Percentiles rank a stretch among this genome's conserved stretches.
Conservation (phyloP, 2,329 filamentous ascomycete genomes). For the Purpureocillium takamizusanense region DNA sequence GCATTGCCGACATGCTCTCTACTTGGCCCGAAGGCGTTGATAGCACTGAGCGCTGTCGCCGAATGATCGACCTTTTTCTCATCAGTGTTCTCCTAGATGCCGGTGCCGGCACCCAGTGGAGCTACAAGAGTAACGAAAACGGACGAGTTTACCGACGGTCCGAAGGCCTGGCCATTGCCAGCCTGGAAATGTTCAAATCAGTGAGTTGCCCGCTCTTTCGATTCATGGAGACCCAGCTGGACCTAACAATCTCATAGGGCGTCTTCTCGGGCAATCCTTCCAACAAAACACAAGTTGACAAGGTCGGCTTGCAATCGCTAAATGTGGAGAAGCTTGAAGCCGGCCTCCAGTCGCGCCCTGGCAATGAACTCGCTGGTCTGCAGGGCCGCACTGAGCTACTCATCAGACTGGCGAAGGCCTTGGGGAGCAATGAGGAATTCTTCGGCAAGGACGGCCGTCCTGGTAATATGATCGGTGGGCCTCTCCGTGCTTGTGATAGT, state of each 20-base stretch:
- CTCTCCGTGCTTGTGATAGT: not conserved
- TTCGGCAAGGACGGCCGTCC: slow-evolving; percentile 80
- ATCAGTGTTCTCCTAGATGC: slow-evolving; percentile 77
- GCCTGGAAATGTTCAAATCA: slow-evolving; percentile 85
- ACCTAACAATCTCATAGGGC: slow-evolving; percentile 40
- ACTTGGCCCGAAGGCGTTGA: slow-evolving; percentile 63
- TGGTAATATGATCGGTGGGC: slow-evolving; percentile 84
- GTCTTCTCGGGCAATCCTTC: slow-evolving; percentile 73
- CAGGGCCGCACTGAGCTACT: slow-evolving; percentile 78
- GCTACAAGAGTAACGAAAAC: slow-evolving; percentile 85
- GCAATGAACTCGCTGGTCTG: slow-evolving; percentile 75
- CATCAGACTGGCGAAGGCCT: slow-evolving; percentile 62
- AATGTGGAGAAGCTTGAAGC: slow-evolving; percentile 67
- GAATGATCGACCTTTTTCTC: slow-evolving; percentile 69
- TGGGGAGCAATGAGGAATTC: slow-evolving; percentile 67
- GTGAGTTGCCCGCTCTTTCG: slow-evolving; percentile 20
- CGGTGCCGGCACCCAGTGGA: slow-evolving; percentile 84
- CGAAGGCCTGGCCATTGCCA: slow-evolving; percentile 74
- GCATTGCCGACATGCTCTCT: slow-evolving; percentile 60
- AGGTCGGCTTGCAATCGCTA: slow-evolving; percentile 63
- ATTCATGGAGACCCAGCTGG: not conserved
- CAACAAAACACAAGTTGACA: slow-evolving; percentile 87
- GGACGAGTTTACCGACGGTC: slow-evolving; percentile 75
- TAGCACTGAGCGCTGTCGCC: slow-evolving; percentile 62
- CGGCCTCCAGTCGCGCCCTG: slow-evolving; percentile 74